phyloP scores from a whole-genome alignment of 2,329 filamentous ascomycete species.

The Dactylellina cionopaga region DNA sequence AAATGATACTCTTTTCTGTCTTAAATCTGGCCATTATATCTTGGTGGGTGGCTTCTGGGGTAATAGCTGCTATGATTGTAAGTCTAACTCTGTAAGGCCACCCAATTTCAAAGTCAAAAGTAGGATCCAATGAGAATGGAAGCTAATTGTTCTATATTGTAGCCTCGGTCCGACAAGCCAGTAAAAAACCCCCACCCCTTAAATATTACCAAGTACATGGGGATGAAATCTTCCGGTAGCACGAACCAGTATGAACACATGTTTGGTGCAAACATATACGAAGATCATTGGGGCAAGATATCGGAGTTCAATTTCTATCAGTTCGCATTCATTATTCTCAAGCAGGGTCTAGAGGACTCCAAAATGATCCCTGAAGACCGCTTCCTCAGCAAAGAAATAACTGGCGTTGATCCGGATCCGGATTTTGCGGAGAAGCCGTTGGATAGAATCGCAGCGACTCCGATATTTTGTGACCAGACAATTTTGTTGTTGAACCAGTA shows the following conservation, averaged over 20 bases:
- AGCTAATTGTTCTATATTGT: not conserved
- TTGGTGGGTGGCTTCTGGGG: no score
- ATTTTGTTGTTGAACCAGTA: slow-evolving; percentile 31
- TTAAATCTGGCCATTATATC: no score
- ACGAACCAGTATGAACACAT: slow-evolving; percentile 18
- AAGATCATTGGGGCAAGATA: slow-evolving; percentile 34
- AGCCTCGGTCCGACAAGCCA: not conserved
- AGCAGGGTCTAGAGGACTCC: no score
- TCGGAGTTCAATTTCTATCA: not conserved
- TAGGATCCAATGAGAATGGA: not conserved
- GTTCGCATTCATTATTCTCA: not conserved
- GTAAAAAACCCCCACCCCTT: not conserved
- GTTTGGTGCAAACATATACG: slow-evolving; percentile 20
- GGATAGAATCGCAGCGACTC: slow-evolving; percentile 2
- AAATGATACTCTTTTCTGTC: no score
- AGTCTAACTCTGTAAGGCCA: no score
- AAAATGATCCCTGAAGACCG: not conserved
- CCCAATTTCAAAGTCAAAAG: not conserved
- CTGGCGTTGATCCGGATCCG: slow-evolving; percentile 23
- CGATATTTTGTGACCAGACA: slow-evolving; percentile 21
- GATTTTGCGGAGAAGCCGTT: not conserved
- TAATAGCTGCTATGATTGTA: no score
- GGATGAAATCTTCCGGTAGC: not conserved
- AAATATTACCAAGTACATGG: not conserved
- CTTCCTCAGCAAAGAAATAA: not conserved